phyloP scores from a whole-genome alignment of 2,329 filamentous ascomycete genomes.

The Aspergillus ochraceus region DNA sequence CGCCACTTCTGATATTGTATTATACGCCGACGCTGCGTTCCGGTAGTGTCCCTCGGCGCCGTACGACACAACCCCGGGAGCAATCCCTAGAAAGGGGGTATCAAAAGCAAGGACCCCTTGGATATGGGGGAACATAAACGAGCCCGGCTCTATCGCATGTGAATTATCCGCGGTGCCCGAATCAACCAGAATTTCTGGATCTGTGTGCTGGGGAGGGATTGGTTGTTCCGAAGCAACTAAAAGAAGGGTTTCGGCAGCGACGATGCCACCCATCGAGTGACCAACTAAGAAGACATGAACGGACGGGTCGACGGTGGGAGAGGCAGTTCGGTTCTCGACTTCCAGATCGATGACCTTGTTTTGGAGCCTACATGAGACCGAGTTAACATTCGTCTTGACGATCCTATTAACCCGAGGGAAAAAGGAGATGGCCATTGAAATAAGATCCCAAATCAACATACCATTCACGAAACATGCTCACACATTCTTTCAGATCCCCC shows the following conservation, averaged over 20 bases:
- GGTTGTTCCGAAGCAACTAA: conserved; percentile 68
- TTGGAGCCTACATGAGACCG: conserved; percentile 62
- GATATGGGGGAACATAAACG: conserved; percentile 89
- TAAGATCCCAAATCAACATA: conserved; percentile 21
- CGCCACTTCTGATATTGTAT: conserved; percentile 63
- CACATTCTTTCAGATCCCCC: conserved; percentile 48
- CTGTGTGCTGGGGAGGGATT: conserved; percentile 35
- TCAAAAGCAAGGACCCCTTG: conserved; percentile 91
- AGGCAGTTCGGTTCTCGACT: conserved; percentile 75
- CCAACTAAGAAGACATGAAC: conserved; percentile 80
- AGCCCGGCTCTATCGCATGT: conserved; percentile 29
- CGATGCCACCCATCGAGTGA: conserved; percentile 91
- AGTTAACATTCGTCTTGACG: not conserved
- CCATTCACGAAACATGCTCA: conserved; percentile 50
- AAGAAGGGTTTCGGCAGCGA: conserved; percentile 84
- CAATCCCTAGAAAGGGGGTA: conserved; percentile 71
- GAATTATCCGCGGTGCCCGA: conserved; percentile 14
- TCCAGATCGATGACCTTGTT: conserved; percentile 94
- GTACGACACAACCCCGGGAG: conserved; percentile 52
- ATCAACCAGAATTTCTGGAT: conserved; percentile 7
- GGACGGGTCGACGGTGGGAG: conserved; percentile 81
- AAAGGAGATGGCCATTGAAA: not conserved
- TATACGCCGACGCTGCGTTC: conserved; percentile 70
- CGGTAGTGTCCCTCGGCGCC: conserved; percentile 81
- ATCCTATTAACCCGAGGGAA: not conserved